phyloP scores from a whole-genome alignment of 176 grass and related monocot genomes.

The Hsuehochloa calcarea region DNA sequence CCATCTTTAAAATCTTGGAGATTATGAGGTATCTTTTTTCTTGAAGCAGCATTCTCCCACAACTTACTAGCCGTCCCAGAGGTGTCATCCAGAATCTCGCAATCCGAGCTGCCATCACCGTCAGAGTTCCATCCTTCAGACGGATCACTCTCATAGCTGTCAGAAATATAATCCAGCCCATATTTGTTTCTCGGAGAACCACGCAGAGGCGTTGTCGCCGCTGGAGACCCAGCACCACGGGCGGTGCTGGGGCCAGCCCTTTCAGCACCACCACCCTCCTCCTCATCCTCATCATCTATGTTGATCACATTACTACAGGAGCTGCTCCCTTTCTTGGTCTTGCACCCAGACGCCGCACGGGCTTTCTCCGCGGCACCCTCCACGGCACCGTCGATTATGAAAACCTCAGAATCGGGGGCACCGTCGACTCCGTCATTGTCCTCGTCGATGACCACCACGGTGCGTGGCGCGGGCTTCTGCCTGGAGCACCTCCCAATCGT shows the following conservation, averaged over 20 bases:
- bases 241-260: conserved; percentile 25
- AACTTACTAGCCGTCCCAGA: conserved; percentile 47
- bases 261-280: neutral
- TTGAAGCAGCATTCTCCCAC: conserved; percentile 83
- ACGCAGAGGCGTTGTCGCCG: neutral
- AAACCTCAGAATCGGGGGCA: conserved; percentile 30
- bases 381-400: conserved; percentile 31
- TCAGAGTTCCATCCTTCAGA: conserved; percentile 31
- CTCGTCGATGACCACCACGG: conserved; percentile 40
- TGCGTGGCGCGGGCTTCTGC: neutral
- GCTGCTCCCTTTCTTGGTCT: conserved; percentile 27
- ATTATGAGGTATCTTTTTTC: conserved; percentile 32
- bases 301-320: conserved; percentile 59
- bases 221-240: neutral
- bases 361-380: conserved; percentile 21
- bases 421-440: neutral
- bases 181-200: conserved; percentile 52
- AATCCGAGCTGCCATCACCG: conserved; percentile 53
- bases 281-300: conserved; percentile 75
- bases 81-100: conserved; percentile 68
- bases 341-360: conserved; percentile 8
- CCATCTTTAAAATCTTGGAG: conserved; percentile 8
- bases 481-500: neutral
- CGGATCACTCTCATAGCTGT: conserved; percentile 43
- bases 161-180: conserved; percentile 43